These are phyloP conservation scores for Candida mesenterica DNA, from an alignment of 1,139 yeast species.

Conservation along the genomic window DNA sequence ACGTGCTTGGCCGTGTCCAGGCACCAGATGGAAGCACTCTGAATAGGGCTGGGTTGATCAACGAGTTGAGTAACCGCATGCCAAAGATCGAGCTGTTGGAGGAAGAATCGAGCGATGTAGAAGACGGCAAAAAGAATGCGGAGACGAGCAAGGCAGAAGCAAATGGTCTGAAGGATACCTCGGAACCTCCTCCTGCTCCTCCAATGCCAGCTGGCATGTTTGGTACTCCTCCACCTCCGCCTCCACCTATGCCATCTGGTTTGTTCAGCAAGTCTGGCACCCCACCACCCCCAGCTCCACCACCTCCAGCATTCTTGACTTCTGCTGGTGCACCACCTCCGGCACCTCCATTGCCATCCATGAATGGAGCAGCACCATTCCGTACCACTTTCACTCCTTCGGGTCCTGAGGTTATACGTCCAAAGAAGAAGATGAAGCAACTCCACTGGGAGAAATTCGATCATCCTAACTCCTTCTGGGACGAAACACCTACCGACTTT, in stretches of 20 bases:
- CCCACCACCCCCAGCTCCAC: conserved; percentile 20
- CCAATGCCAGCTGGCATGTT: background rate
- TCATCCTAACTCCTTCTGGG: conserved; percentile 69
- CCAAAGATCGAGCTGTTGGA: conserved; percentile 35
- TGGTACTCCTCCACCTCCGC: conserved; percentile 10
- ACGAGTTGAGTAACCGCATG: conserved; percentile 57
- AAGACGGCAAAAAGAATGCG: background rate
- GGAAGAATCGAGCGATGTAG: conserved; percentile 6
- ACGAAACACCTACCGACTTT: conserved; percentile 29
- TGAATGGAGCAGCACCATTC: conserved; percentile 22
- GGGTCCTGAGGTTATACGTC: conserved; percentile 56
- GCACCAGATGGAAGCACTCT: background rate
- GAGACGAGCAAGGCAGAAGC: background rate
- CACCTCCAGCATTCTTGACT: conserved; percentile 13
- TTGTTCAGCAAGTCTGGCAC: background rate
- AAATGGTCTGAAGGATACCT: conserved; percentile 5
- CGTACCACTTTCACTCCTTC: conserved; percentile 33
- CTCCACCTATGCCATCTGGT: conserved; percentile 9
- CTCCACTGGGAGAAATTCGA: conserved; percentile 84
- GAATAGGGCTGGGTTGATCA: conserved; percentile 43
- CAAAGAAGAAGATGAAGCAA: conserved; percentile 75
- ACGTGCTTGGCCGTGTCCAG: conserved; percentile 40
- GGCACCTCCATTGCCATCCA: conserved; percentile 24
- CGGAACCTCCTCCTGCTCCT: conserved; percentile 1
- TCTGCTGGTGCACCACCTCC: conserved; percentile 13